Conservation (phyloP, 306 rosid genomes). For the Herpetospermum pedunculosum region DNA sequence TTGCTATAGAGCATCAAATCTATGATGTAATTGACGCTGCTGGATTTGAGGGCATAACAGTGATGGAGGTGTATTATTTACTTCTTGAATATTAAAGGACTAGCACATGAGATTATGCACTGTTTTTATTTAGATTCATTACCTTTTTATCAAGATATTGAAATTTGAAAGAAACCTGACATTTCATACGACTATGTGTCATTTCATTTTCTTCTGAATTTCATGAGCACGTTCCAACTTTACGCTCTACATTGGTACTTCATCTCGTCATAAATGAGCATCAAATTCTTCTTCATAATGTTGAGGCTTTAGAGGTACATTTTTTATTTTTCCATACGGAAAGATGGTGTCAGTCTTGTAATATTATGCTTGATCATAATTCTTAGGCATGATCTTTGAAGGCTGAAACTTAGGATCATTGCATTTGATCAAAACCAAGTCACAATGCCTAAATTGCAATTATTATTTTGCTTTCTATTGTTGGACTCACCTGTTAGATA, state of each 20-base stretch:
- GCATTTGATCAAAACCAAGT: neutral
- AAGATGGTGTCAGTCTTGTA: neutral
- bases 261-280: neutral
- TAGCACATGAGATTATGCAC: neutral
- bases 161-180: neutral
- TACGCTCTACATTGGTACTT: neutral
- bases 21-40: constrained; percentile 63
- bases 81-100: neutral
- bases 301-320: neutral
- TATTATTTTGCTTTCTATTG: neutral
- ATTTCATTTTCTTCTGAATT: neutral
- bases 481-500: neutral
- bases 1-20: constrained; percentile 65
- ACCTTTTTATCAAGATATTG: neutral
- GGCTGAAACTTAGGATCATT: neutral
- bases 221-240: neutral
- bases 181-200: neutral
- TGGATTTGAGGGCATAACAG: constrained; percentile 52
- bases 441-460: neutral
- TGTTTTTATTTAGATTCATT: neutral
- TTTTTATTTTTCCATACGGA: neutral
- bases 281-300: neutral
- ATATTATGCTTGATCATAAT: neutral
- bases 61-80: constrained; percentile 47
- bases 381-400: neutral